These are phyloP conservation scores for Podila minutissima DNA, from an alignment of 192 early-diverging fungal genomes.

Conservation along the genomic window DNA sequence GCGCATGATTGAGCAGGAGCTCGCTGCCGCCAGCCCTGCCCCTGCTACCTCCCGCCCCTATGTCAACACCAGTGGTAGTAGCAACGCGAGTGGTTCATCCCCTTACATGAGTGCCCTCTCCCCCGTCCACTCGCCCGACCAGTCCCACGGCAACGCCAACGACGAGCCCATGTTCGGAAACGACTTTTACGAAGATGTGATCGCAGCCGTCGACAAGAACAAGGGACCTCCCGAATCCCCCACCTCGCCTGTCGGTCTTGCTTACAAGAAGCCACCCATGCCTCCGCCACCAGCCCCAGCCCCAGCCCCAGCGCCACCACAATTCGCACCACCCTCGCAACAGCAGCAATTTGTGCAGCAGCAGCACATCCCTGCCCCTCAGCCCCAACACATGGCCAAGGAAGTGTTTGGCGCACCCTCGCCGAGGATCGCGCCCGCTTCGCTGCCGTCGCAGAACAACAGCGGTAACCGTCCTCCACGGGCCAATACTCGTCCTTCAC, in stretches of 20 bases:
- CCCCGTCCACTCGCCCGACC: slow-evolving; percentile 19
- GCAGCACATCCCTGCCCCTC: slow-evolving; percentile 26
- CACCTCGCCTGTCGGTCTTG: background rate
- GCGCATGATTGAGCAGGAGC: slow-evolving; percentile 11
- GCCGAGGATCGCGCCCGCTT: slow-evolving; percentile 24
- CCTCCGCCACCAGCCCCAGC: slow-evolving; percentile 16
- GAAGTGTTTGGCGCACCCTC: slow-evolving; percentile 43
- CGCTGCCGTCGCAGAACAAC: background rate
- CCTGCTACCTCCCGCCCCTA: slow-evolving; percentile 3
- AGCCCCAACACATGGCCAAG: slow-evolving; percentile 9
- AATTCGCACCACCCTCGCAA: background rate
- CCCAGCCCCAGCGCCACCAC: background rate
- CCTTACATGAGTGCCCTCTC: slow-evolving; percentile 9
- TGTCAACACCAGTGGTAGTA: slow-evolving; percentile 2
- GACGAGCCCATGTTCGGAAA: background rate
- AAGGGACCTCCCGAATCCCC: background rate
- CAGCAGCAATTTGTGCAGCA: slow-evolving; percentile 22
- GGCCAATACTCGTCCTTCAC: slow-evolving; percentile 2
- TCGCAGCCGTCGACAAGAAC: slow-evolving; percentile 33
- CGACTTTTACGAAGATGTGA: background rate
- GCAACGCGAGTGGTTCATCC: background rate
- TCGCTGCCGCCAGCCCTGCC: slow-evolving; percentile 10
- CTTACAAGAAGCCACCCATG: slow-evolving; percentile 14
- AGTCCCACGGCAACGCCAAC: background rate
- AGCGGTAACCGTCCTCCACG: slow-evolving; percentile 1